A percentile compares a stretch with the other conserved stretches of the same genome.
These are phyloP conservation scores for Stemphylium lycopersici DNA, from an alignment of 2,329 filamentous ascomycete genomes.

Conservation along the genomic window DNA sequence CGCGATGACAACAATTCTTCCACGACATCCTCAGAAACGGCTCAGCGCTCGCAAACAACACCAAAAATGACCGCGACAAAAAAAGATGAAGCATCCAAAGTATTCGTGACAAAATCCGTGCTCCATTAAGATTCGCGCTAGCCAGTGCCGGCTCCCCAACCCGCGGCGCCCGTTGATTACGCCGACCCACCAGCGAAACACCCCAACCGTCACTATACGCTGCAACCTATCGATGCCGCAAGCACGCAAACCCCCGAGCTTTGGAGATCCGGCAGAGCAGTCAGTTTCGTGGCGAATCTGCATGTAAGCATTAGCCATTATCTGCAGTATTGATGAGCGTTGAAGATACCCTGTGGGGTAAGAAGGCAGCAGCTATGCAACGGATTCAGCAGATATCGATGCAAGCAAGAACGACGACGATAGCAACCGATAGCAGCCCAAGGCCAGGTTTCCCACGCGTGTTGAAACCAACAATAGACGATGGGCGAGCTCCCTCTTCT, in stretches of 20 bases:
- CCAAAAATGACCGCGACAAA: background rate
- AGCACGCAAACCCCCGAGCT: background rate
- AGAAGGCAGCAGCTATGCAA: background rate
- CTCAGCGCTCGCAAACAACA: too few relatives aligned
- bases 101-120: background rate
- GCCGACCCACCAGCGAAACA: slow-evolving; percentile 10
- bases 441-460: too few relatives aligned
- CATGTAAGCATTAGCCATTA: background rate
- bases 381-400: too few relatives aligned
- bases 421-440: too few relatives aligned
- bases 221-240: background rate
- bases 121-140: slow-evolving; percentile 3
- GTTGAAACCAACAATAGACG: background rate
- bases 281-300: background rate
- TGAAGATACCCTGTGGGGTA: background rate
- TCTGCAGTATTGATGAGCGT: background rate
- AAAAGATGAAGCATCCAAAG: slow-evolving; percentile 13
- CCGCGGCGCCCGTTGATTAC: slow-evolving; percentile 6
- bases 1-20: too few relatives aligned
- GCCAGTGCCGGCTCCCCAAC: slow-evolving; percentile 6
- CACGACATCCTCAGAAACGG: too few relatives aligned
- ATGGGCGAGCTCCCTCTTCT: background rate
- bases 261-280: background rate
- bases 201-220: background rate
- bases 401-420: too few relatives aligned